Conservation (phyloP, 2,329 filamentous ascomycete species). For the Botrytis fragariae region DNA sequence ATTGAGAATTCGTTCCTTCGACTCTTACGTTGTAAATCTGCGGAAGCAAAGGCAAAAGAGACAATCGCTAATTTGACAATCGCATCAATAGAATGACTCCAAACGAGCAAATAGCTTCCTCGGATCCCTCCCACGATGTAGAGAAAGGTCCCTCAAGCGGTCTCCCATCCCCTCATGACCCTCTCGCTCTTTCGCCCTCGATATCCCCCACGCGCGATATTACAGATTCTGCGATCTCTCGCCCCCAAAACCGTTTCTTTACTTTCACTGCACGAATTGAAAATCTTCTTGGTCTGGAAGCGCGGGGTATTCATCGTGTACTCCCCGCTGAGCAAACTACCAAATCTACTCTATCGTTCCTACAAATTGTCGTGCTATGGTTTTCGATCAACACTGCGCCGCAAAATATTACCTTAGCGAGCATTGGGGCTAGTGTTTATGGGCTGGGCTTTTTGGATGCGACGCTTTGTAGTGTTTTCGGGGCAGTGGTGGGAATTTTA, state of each 20-base stretch:
- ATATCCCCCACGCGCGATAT: not conserved
- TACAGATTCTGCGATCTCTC: not conserved
- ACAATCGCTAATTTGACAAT: not conserved
- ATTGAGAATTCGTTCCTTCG: not conserved
- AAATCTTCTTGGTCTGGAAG: conserved; percentile 42
- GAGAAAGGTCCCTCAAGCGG: conserved; percentile 8
- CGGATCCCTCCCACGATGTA: conserved; percentile 5
- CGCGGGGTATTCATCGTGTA: conserved; percentile 59
- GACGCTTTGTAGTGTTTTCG: conserved; percentile 55
- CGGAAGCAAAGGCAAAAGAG: not conserved
- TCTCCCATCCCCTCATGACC: not conserved
- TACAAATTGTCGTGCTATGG: conserved; percentile 51
- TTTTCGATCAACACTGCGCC: conserved; percentile 61
- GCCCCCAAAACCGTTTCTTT: conserved; percentile 4
- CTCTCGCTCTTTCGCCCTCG: not conserved
- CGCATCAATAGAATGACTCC: conserved; percentile 4
- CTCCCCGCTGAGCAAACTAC: conserved; percentile 51
- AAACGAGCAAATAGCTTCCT: not conserved
- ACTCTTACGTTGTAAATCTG: not conserved
- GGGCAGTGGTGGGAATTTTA: conserved; percentile 53
- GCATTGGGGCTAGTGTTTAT: conserved; percentile 59
- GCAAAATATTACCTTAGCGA: conserved; percentile 63
- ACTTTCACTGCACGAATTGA: conserved; percentile 25
- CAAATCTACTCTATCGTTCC: conserved; percentile 31
- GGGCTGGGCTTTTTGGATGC: conserved; percentile 57